These are phyloP conservation scores for Haplosporangium gracile DNA, from an alignment of 192 early-diverging fungal genomes.

Conservation along the genomic window DNA sequence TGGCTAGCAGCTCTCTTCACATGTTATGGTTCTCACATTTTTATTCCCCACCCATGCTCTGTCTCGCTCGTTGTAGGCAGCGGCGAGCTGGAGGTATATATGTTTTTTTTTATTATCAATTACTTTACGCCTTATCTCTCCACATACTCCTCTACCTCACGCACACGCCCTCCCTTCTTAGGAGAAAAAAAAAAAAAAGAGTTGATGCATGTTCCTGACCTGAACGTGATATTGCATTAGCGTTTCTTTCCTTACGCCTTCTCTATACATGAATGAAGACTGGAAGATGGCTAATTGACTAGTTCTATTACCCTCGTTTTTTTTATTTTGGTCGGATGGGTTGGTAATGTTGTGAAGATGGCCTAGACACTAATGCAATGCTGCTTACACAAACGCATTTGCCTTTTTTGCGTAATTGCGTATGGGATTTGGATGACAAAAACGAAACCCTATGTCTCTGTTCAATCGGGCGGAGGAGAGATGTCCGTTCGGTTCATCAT, in stretches of 20 bases:
- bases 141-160: constrained; percentile 2
- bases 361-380: not conserved
- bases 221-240: no score
- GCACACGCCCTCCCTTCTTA: not conserved
- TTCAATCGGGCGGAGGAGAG: not conserved
- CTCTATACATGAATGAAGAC: no score
- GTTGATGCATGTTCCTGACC: no score
- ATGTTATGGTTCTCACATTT: constrained; percentile 3
- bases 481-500: not conserved
- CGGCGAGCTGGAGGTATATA: no score
- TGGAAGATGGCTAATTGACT: no score
- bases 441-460: not conserved
- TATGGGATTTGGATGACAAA: constrained; percentile 2
- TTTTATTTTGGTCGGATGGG: no score
- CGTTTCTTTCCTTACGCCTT: no score
- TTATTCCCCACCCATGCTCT: not conserved
- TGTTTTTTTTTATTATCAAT: not conserved
- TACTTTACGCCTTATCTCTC: not conserved
- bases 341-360: not conserved
- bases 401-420: not conserved
- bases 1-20: not conserved
- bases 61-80: not conserved
- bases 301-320: not conserved
- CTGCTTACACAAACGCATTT: constrained; percentile 8
- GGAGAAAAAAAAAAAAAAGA: no score